Base-by-base conservation (phyloP, 768 basidiomycete species). In the Russula abietina region DNA sequence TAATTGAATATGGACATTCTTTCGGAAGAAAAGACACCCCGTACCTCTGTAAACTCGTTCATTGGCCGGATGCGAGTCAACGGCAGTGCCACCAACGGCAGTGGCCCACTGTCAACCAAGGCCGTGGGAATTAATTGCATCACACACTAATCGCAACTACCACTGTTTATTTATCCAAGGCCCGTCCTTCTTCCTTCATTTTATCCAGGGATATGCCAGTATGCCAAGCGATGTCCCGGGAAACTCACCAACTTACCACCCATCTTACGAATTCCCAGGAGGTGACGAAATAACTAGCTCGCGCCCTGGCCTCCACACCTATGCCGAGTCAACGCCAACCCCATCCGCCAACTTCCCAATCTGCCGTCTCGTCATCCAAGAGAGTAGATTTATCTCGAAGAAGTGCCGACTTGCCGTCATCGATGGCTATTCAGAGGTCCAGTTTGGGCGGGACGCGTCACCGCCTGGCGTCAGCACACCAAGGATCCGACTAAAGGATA, bases 401-500 rank as follows among this genome's bases (percentile, higher is more conserved):
- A 59, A 67, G 17, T 73, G 79, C 54, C 75, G 73, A n/a, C 79
- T 88, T 39, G 85, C 83, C 16, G 78, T 89, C 53, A 73, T 92
- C 46, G 82, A 89, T 55, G 77, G 80, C 4, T 83, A 84, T 68
- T 73, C 79, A 11, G 85, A 90, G 71, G 76, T 86, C 4, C 86
- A 91, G 68, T 77, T 93, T 61, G 91, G 91, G 17, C 79, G 91
- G 39, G 91, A 93, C 71, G 72, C 79, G 46, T 76, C 83, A 1
- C 74, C 79, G 2, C 64, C 75, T 43, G 84, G 82, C 12, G 79
- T 76, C 28, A 74, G 75, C 12, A 83, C 73, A 5, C 87, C 89
- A 12, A 79, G 85, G 32, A 77, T 93, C 58, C 83, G 91, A 50
- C 74, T 93, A 39, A 90, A 88, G 73, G 90, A 93, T 74, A 87